Evolutionary conservation across 345 rosid genomes (phyloP), one percentile per base, ranked within the genome.

Genomic region (Moricandia moricandioides): DNA sequence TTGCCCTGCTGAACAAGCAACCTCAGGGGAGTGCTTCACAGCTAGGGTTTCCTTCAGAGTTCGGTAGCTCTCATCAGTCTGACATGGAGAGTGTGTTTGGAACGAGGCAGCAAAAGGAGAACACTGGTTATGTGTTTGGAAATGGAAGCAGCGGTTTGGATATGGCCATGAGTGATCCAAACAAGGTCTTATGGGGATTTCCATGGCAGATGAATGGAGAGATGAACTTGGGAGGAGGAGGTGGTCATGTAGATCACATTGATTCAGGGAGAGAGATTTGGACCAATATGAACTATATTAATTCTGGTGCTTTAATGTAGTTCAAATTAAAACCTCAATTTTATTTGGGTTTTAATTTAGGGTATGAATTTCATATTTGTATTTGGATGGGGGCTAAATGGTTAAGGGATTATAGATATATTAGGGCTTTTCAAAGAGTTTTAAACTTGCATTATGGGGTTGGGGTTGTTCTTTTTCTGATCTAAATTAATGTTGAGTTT

Each of bases 141-240:
- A 78, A 78, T 27, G 89, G 81, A 13, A 67, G 72, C 40, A 77
- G 74, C 51, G 83, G 82, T 35, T 74, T 80, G 35, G 78, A 79
- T 68, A 47, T 68, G 5, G 76, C 62, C 1, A 58, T 65, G 68
- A 82, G 83, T 55, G 90, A 85, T 62, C 67, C 74, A 29, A 83
- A 39, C 57, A 85, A 58, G 81, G 73, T 80, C 35, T 70, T 87
- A 62, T 84, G 86, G 89, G 94, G 94, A 2, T 82, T 82, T 67
- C 97, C 96, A 24, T 92, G 97, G 96, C 91, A 87, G 70, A 67
- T 78, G 16, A 85, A 76, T 83, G 93, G 86, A 61, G 89, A 83
- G 58, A 69, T 37, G 58, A 73, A 78, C 80, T 62, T 78, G 66
- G 85, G 74, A 39, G 78, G 74, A 39, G 78, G 55, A 21, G 73